These are phyloP conservation scores for Gamsiella multidivaricata DNA, from an alignment of 192 early-diverging fungal genomes.

Conservation along the genomic window DNA sequence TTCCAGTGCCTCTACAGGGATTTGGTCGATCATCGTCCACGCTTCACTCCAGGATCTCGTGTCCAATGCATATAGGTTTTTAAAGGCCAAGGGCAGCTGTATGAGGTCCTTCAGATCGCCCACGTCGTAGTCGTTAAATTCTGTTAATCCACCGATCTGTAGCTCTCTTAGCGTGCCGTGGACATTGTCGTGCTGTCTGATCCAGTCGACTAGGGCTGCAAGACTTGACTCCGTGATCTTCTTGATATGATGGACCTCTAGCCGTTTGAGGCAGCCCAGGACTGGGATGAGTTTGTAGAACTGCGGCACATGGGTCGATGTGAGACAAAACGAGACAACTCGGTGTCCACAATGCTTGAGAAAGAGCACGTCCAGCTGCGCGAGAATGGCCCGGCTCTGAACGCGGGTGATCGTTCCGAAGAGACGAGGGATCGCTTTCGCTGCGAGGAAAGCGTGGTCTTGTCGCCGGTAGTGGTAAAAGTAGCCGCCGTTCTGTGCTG, in stretches of 20 bases:
- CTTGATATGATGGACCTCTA: conserved; percentile 31
- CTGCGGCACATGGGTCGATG: background rate
- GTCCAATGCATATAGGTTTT: conserved; percentile 12
- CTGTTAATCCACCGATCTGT: conserved; percentile 23
- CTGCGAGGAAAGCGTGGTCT: conserved; percentile 37
- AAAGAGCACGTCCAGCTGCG: conserved; percentile 25
- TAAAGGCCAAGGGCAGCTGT: conserved; percentile 18
- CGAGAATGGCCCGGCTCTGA: conserved; percentile 16
- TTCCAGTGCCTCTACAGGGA: conserved; percentile 18
- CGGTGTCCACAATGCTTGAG: conserved; percentile 19
- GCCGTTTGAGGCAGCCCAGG: conserved; percentile 17
- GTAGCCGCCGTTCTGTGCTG: conserved; percentile 6
- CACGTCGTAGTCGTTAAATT: conserved; percentile 2
- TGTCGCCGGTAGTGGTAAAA: conserved; percentile 40
- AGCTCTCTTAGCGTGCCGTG: conserved; percentile 43
- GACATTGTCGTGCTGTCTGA: conserved; percentile 18
- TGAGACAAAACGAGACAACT: conserved; percentile 17
- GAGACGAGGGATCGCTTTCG: conserved; percentile 7
- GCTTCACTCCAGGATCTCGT: conserved; percentile 40
- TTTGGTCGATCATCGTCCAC: conserved; percentile 36
- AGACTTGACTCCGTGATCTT: conserved; percentile 2
- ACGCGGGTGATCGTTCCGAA: conserved; percentile 15
- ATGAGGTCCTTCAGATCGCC: conserved; percentile 12
- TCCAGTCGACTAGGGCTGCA: conserved; percentile 28
- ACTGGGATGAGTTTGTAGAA: conserved; percentile 2